Base-by-base conservation (phyloP, 2,329 filamentous ascomycete genomes). In the Penicillium griseofulvum region DNA sequence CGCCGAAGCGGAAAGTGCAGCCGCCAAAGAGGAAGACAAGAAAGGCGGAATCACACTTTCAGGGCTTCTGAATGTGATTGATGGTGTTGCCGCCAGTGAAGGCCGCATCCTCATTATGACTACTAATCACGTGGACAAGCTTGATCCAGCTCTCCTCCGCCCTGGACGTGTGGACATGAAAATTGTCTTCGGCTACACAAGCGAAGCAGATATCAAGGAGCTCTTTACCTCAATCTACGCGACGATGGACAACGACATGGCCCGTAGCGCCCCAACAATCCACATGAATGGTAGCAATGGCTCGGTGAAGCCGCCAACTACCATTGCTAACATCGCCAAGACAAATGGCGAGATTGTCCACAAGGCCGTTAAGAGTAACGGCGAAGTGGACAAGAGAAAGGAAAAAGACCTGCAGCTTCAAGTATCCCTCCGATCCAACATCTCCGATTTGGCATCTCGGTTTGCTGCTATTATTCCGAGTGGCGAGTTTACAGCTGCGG, bases 81-180 rank as follows among this genome's bases (percentile, higher is more conserved):
- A 90, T 60, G 87, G 87, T 2, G 85, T 89, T 0, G 86, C 85
- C 0, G 85, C 84, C 0, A 82, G 83, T 55, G 87, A 90, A 73
- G 87, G 87, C 1, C 80, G 86, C 16, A 85, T 90, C 26, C 79
- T 90, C 17, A 82, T 90, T 67, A 90, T 90, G 86, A 90, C 87
- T 0, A 87, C 86, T 28, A 90, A 90, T 63, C 79, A 82, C 47
- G 80, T 82, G 0, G 84, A 89, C 47, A 80, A 82, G 49, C 80
- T 90, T 0, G 86, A 90, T 64, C 73, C 78, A 1, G 87, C 86
- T 0, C 76, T 90, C 0, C 77, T 88, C 10, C 78, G 87, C 0
- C 87, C 87, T 0, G 87, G 87, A 0, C 78, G 87, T 2, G 83
- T 90, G 1, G 87, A 90, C 62, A 79, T 83, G 70, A 83, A 81